Evolutionary conservation across 179 eudicot genomes (phyloP).

Genomic region (Vitellaria paradoxa): DNA sequence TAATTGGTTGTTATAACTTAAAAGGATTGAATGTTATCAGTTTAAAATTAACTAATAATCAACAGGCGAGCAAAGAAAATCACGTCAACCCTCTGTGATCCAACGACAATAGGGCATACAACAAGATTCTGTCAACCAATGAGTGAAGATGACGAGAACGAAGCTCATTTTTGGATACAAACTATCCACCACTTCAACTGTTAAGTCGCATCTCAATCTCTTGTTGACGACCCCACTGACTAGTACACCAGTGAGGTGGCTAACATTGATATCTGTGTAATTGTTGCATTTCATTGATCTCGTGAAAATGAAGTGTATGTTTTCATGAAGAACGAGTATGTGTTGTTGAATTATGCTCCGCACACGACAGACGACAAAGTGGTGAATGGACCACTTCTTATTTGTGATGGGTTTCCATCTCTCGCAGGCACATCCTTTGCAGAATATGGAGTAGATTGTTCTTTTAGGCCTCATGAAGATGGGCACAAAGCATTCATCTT

Average conservation of each 20-base stretch:
- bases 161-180: constrained; percentile 1
- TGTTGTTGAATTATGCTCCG: background rate
- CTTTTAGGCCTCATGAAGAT: background rate
- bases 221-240: background rate
- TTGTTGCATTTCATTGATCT: background rate
- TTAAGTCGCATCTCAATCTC: background rate
- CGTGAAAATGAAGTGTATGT: background rate
- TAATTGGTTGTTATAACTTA: too few relatives aligned
- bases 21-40: too few relatives aligned
- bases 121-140: constrained; percentile 2
- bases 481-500: constrained; percentile 4
- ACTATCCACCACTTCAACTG: background rate
- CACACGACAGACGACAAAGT: background rate
- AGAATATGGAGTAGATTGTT: background rate
- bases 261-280: too few relatives aligned
- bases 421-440: background rate
- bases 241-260: too few relatives aligned
- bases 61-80: too few relatives aligned
- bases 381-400: background rate
- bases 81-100: background rate
- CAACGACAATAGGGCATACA: background rate
- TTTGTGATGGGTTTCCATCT: background rate
- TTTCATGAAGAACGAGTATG: background rate
- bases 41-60: too few relatives aligned
- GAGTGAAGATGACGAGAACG: constrained; percentile 2